phyloP scores from a whole-genome alignment of 495 filamentous ascomycete species.

The Aspergillus sclerotioniger region DNA sequence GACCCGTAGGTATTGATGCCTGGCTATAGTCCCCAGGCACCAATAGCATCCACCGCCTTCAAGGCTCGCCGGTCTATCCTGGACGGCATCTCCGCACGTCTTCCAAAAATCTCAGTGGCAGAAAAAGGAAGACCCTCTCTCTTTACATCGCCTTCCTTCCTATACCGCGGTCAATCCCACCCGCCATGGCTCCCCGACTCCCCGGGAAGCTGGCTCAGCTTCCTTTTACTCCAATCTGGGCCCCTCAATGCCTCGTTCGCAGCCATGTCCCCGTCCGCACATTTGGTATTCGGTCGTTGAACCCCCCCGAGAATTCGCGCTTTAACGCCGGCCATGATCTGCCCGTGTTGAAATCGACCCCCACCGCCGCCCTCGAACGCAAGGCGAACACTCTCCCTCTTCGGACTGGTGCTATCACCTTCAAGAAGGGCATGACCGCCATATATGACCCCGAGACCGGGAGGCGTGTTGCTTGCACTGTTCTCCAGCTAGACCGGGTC shows the following conservation, averaged over 20 bases:
- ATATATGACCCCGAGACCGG: constrained; percentile 76
- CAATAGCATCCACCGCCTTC: constrained; percentile 13
- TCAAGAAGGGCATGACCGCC: constrained; percentile 94
- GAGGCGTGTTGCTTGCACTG: constrained; percentile 78
- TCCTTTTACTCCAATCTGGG: constrained; percentile 21
- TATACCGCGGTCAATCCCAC: constrained; percentile 8
- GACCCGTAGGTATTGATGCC: background rate
- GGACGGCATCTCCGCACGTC: background rate
- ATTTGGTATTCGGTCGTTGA: constrained; percentile 52
- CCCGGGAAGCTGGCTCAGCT: constrained; percentile 35
- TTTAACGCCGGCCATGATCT: constrained; percentile 47
- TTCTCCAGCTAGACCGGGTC: constrained; percentile 89
- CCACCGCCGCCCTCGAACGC: constrained; percentile 76
- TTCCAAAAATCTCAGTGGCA: constrained; percentile 23
- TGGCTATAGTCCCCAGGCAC: background rate
- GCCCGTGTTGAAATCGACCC: constrained; percentile 63
- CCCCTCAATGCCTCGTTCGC: constrained; percentile 17
- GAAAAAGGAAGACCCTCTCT: constrained; percentile 16
- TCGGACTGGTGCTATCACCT: constrained; percentile 76
- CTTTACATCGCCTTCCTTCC: constrained; percentile 4
- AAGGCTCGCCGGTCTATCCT: background rate
- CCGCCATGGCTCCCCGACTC: constrained; percentile 39
- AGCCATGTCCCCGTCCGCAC: constrained; percentile 26
- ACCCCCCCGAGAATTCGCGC: constrained; percentile 43
- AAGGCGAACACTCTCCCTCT: constrained; percentile 73